Evolutionary conservation across 1,284 basidiomycete genomes (phyloP), one percentile per base, ranked within the genome.

Genomic region (Rhizoctonia solani): DNA sequence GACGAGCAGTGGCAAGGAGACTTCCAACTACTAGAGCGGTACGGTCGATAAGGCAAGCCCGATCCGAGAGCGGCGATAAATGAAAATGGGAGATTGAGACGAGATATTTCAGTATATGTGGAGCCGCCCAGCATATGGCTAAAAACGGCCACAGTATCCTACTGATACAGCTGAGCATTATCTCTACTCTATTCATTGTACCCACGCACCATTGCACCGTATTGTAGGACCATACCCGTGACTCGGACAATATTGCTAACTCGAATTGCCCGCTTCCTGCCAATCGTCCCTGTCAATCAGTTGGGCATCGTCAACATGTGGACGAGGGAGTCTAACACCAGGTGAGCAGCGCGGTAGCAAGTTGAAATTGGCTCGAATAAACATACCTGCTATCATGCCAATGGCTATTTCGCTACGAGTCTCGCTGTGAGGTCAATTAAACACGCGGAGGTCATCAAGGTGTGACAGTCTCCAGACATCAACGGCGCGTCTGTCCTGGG

Each of bases 401-500:
- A 89, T 88, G n/a, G 88, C 86, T 50, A 90, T 91, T 8, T 82
- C 88, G 41, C 89, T 89, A 77, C 89, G 87, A 2, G 81, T 82
- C 69, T 80, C 81, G 56, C 3, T 83, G 78, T 32, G 75, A 73
- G 72, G 68, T 25, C 72, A 25, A 6, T 63, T 41, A 53, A 74
- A 74, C n/a, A 65, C 47, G 1, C 53, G 47, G 19, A 71, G 44
- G 68, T 72, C 73, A 53, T 68, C 68, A 1, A 72, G 72, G 69
- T 73, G 25, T 67, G 78, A 87, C 73, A 77, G 54, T 89, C 87
- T n/a, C 86, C 88, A 69, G 87, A 88, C 89, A 90, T 90, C 74
- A 87, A 87, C 70, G 85, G 88, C 73, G 90, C 90, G 81, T 91
- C 89, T 78, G 89, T 74, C 73, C 89, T 88, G 74, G 90, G 90